A percentile compares a stretch with the other conserved stretches of the same genome.
Evolutionary conservation across 2,329 filamentous ascomycete genomes (phyloP).

Genomic region (Ceratocystis destructans): DNA sequence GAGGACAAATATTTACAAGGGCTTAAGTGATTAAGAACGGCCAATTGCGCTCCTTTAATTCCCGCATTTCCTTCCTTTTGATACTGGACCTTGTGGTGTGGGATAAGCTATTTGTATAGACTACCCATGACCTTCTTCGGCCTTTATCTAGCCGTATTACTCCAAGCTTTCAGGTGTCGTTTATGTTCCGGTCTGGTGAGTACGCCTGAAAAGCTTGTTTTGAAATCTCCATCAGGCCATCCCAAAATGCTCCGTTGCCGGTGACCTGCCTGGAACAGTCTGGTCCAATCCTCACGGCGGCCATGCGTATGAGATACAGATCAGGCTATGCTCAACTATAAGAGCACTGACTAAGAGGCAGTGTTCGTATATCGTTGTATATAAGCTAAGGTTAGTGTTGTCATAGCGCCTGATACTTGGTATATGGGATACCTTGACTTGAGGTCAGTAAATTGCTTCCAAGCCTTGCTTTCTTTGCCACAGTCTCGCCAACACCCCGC

Average conservation of each 20-base stretch:
- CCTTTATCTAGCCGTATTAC: too few species aligned
- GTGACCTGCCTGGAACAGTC: constrained; percentile 65
- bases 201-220: constrained; percentile 34
- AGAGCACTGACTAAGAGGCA: constrained; percentile 51
- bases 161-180: neutral
- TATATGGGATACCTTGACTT: constrained; percentile 53
- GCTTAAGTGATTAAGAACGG: too few species aligned
- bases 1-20: too few species aligned
- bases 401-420: neutral
- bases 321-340: constrained; percentile 53
- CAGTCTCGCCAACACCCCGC: neutral
- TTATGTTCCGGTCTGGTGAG: too few species aligned
- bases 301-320: constrained; percentile 30
- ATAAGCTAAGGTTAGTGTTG: neutral
- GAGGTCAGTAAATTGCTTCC: constrained; percentile 34
- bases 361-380: constrained; percentile 37
- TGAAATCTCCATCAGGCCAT: constrained; percentile 44
- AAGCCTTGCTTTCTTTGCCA: neutral
- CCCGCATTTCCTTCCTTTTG: too few species aligned
- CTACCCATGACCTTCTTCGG: too few species aligned
- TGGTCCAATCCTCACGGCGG: constrained; percentile 7
- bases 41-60: too few species aligned
- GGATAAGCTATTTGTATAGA: too few species aligned
- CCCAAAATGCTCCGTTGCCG: constrained; percentile 43
- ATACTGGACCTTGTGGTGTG: too few species aligned